These are phyloP conservation scores for Amaranthus tricolor DNA, from an alignment of 179 eudicot genomes.

Conservation along the genomic window DNA sequence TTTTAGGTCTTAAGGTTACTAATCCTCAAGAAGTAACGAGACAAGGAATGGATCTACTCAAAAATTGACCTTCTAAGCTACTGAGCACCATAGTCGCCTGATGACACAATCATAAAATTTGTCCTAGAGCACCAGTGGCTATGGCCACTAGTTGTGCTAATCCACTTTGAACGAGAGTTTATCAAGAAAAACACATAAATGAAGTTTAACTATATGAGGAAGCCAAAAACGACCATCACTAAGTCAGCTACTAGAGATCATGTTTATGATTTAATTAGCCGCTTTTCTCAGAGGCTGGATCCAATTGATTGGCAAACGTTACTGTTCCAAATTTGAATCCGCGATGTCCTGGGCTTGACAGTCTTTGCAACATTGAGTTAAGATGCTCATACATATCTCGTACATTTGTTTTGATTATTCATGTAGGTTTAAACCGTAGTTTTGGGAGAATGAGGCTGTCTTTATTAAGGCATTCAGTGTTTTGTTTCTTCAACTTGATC, in stretches of 20 bases:
- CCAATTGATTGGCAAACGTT: constrained; percentile 98
- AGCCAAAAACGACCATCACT: constrained; percentile 51
- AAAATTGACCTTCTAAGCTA: constrained; percentile 63
- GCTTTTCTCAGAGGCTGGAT: constrained; percentile 71
- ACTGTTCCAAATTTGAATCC: constrained; percentile 20
- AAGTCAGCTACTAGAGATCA: constrained; percentile 61
- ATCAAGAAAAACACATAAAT: constrained; percentile 36
- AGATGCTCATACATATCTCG: not conserved
- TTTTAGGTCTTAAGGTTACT: constrained; percentile 66
- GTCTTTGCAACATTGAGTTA: not conserved
- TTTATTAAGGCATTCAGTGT: constrained; percentile 84
- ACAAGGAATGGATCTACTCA: constrained; percentile 48
- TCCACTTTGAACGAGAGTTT: constrained; percentile 36
- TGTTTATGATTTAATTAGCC: constrained; percentile 48
- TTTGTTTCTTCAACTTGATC: constrained; percentile 86
- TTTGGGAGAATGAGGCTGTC: constrained; percentile 92
- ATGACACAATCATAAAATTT: constrained; percentile 54
- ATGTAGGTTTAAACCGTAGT: constrained; percentile 79
- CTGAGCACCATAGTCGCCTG: constrained; percentile 54
- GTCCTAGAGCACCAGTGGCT: constrained; percentile 85
- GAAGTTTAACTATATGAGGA: constrained; percentile 56
- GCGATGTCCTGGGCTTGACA: not conserved
- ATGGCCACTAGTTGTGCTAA: constrained; percentile 47
- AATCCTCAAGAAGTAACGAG: constrained; percentile 63
- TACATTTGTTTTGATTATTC: constrained; percentile 3